Conservation (phyloP, 805 yeast species). For the Starmera caribaea region DNA sequence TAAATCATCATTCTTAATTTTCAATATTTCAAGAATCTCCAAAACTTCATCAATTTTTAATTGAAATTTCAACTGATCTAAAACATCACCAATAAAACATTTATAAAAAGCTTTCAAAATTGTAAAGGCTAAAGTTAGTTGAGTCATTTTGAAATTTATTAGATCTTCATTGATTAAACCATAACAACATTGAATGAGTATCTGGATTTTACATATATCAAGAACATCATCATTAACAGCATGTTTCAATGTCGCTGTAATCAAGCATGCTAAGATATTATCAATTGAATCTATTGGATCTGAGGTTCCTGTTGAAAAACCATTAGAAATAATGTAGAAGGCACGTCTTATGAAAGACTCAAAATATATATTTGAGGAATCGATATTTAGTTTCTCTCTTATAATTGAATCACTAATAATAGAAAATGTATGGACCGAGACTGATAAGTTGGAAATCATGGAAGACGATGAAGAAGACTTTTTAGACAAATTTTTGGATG, state of each 20-base stretch:
- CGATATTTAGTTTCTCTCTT: conserved; percentile 12
- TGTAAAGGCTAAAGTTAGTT: neutral
- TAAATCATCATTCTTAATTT: no score
- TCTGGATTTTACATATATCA: neutral
- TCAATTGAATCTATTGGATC: conserved; percentile 6
- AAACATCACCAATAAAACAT: neutral
- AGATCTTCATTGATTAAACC: neutral
- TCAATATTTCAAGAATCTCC: no score
- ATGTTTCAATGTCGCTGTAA: conserved; percentile 9
- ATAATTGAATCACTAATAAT: conserved; percentile 14
- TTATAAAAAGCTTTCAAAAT: neutral
- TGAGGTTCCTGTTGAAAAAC: conserved; percentile 2
- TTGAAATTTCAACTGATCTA: no score
- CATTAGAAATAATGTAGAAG: conserved; percentile 9
- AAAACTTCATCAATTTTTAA: no score
- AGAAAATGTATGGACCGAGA: conserved; percentile 13
- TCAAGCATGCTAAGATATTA: conserved; percentile 13
- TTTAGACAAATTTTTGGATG: conserved; percentile 8
- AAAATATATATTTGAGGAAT: conserved; percentile 11
- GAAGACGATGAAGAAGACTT: conserved; percentile 3
- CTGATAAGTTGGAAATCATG: conserved; percentile 7
- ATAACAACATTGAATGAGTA: conserved; percentile 6
- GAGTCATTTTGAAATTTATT: neutral
- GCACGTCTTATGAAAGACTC: conserved; percentile 16
- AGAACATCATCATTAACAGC: conserved; percentile 7